A percentile compares a stretch with the other conserved stretches of the same genome.
Evolutionary conservation across 2,329 filamentous ascomycete species (phyloP).

Genomic region (Mycosphaerella arachidis): DNA sequence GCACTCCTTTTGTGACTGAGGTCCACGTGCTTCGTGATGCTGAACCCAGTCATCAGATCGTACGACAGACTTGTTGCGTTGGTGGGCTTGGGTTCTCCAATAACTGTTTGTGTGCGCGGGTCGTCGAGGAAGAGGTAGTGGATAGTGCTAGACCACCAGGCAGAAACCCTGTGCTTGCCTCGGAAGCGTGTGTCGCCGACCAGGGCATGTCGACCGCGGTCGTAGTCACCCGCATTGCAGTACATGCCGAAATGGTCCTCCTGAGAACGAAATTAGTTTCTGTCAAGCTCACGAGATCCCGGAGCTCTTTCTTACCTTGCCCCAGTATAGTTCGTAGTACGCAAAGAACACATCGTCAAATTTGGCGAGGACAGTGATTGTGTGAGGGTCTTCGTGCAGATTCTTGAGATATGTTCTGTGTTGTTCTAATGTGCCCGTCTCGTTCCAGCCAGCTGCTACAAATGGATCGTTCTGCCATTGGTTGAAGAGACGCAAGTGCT

Average conservation of each 20-base stretch:
- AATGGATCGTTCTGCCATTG: slow-evolving; percentile 80
- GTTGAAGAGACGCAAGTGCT: slow-evolving; percentile 68
- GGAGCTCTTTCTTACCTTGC: slow-evolving; percentile 44
- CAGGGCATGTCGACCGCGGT: slow-evolving; percentile 57
- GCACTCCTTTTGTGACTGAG: slow-evolving; percentile 39
- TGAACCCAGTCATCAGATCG: slow-evolving; percentile 69
- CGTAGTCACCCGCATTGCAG: slow-evolving; percentile 53
- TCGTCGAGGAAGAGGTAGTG: slow-evolving; percentile 59
- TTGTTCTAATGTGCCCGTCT: slow-evolving; percentile 69
- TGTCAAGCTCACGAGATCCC: neutral
- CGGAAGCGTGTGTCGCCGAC: slow-evolving; percentile 54
- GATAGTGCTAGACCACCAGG: slow-evolving; percentile 55
- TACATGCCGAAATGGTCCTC: slow-evolving; percentile 58
- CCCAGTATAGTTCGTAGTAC: slow-evolving; percentile 80
- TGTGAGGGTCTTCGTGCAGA: slow-evolving; percentile 67
- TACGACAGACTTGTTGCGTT: slow-evolving; percentile 68
- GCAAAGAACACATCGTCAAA: slow-evolving; percentile 69
- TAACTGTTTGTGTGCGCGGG: slow-evolving; percentile 50
- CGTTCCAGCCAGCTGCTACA: slow-evolving; percentile 74
- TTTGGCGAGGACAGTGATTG: slow-evolving; percentile 63
- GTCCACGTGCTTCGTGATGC: slow-evolving; percentile 52
- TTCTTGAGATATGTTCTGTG: slow-evolving; percentile 67
- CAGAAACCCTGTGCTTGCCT: slow-evolving; percentile 53
- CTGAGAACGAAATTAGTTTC: slow-evolving; percentile 1
- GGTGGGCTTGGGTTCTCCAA: slow-evolving; percentile 68